These are phyloP conservation scores for Solanum chiquidenum DNA, from an alignment of 257 asterid genomes.

Conservation along the genomic window DNA sequence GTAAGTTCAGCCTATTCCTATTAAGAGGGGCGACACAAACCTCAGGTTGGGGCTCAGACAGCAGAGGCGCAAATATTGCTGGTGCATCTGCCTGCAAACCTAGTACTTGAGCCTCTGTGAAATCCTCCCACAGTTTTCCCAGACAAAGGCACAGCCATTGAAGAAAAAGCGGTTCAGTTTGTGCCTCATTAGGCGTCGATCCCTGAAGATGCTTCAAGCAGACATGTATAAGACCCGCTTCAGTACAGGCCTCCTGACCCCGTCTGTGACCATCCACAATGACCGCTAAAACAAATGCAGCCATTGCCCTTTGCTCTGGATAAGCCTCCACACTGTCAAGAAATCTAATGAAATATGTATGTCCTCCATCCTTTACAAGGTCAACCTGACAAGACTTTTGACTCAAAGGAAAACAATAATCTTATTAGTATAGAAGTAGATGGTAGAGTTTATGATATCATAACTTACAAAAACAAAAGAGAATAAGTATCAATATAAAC, in stretches of 20 bases:
- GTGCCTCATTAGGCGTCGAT: conserved; percentile 68
- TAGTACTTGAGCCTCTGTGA: conserved; percentile 65
- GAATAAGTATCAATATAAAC: neutral
- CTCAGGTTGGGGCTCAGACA: conserved; percentile 98
- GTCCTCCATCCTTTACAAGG: conserved; percentile 97
- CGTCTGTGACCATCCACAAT: conserved; percentile 92
- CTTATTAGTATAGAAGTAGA: neutral
- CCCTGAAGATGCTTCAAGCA: conserved; percentile 86
- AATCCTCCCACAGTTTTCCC: conserved; percentile 97
- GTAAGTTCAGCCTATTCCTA: neutral
- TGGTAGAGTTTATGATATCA: neutral
- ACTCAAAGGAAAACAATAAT: conserved; percentile 7
- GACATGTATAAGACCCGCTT: conserved; percentile 65
- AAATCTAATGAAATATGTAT: conserved; percentile 77
- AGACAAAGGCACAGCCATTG: conserved; percentile 98
- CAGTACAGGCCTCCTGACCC: conserved; percentile 92
- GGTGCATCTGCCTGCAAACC: conserved; percentile 90
- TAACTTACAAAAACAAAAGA: neutral
- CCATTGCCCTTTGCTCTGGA: conserved; percentile 99
- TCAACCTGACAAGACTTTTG: conserved; percentile 95
- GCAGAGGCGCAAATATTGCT: conserved; percentile 69
- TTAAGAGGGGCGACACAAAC: conserved; percentile 17
- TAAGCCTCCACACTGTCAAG: conserved; percentile 92
- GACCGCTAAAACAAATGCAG: conserved; percentile 97
- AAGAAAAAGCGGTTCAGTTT: conserved; percentile 81